These are phyloP conservation scores for Rhazya stricta DNA, from an alignment of 257 asterid genomes.

Conservation along the genomic window DNA sequence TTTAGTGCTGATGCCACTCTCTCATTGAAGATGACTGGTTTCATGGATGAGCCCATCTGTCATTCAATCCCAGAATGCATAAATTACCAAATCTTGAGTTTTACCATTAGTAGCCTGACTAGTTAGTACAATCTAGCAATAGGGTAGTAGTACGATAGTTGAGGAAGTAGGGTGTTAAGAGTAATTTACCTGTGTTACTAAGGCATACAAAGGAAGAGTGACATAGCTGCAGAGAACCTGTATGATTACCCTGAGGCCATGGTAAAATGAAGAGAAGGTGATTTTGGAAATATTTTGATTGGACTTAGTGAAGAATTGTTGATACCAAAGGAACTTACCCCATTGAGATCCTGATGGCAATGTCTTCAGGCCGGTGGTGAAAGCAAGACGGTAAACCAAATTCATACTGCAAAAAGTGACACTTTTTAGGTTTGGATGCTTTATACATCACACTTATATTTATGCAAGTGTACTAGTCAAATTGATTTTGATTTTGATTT, in stretches of 20 bases:
- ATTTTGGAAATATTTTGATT: not conserved
- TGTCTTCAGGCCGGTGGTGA: slow-evolving; percentile 69
- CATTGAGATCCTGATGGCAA: slow-evolving; percentile 72
- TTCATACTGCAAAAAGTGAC: slow-evolving; percentile 38
- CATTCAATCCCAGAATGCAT: not conserved
- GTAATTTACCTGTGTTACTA: slow-evolving; percentile 81
- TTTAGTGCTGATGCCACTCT: slow-evolving; percentile 64
- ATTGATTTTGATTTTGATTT: too few species aligned
- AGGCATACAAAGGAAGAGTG: slow-evolving; percentile 89
- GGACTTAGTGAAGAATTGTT: not conserved
- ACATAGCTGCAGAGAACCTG: slow-evolving; percentile 88
- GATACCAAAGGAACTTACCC: slow-evolving; percentile 43
- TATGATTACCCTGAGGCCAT: slow-evolving; percentile 50
- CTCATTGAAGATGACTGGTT: slow-evolving; percentile 75
- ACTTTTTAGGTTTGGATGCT: not conserved
- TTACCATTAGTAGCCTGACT: not conserved
- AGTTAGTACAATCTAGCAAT: not conserved
- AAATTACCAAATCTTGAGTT: not conserved
- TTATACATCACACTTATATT: too few species aligned
- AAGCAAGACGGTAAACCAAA: slow-evolving; percentile 78
- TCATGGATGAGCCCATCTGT: slow-evolving; percentile 94
- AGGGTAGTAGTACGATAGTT: not conserved
- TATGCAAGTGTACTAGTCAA: too few species aligned
- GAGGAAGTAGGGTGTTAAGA: not conserved
- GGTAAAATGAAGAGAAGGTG: not conserved